Evolutionary conservation across 78 protist species (phyloP), one percentile per base, ranked within the genome.

Genomic region (Emiliania huxleyi): DNA sequence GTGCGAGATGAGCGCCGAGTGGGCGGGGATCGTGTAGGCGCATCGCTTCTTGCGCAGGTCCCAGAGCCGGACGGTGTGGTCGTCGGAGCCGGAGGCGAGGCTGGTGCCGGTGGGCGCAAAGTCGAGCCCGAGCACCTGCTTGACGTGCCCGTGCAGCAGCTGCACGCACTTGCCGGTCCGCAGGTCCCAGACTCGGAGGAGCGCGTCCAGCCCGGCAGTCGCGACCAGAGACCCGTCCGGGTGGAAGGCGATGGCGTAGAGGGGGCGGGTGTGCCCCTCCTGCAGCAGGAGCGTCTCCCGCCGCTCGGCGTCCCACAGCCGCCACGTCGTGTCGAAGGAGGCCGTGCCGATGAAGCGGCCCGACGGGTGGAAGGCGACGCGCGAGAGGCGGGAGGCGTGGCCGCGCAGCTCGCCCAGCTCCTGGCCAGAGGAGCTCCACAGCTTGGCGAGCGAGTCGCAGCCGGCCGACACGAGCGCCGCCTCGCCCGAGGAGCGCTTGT

Each of bases 121-220:
- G 91, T 94, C 97, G 18, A 96, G 49, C 22, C 94, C 92, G 12
- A 96, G 87, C 11, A 96, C 92, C 38, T 91, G 90, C 91, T 92
- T 90, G 21, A 94, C 87, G 73, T 97, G 98, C 38, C 98, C 98
- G 49, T 75, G 45, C 62, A 95, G 46, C 42, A 90, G 87, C 83
- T 35, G 91, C 26, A 95, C 44, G 4, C 94, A 93, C n/a, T 91
- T 88, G 2, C 98, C 98, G 21, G 92, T 69, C 29, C 98, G 87
- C 37, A 96, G 37, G 77, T 97, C 98, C 98, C 98, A 97, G 33
- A 95, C 35, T 2, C 97, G 77, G 11, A 93, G 94, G n/a, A 94
- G 2, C 1, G 93, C 90, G 62, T 97, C 98, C 23, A 90, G 81
- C 2, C 96, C 96, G 25, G 71, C 69, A 29, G 90, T 19, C 37